Base-by-base conservation (phyloP, 495 filamentous ascomycete genomes). In the Aspergillus saccharolyticus region DNA sequence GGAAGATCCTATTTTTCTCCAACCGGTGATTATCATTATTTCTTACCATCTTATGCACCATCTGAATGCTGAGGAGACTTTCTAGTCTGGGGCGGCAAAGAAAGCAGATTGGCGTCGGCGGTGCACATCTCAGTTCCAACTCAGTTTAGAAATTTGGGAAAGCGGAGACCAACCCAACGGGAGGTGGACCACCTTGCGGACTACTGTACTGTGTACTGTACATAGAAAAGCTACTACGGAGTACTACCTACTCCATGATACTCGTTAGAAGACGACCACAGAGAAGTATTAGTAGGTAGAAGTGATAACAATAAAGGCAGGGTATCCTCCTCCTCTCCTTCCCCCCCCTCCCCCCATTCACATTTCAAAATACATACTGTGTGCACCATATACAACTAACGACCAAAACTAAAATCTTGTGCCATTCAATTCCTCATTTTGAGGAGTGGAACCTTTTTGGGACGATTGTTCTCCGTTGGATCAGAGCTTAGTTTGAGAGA, bases 91-190 rank as follows among this genome's bases (percentile, higher is more conserved):
- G 53, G 53, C 53, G 54, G 58, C 28, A 55, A 56, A 22, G 33
- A 50, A 58, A 47, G 16, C 55, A 62, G 44, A 55, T 58, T 62
- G 55, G 55, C 60, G 44, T 56, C 44, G 49, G 60, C 44, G 49
- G 60, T 60, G 58, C 53, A 57, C 53, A 61, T 56, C 55, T 58
- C 59, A 57, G 53, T 62, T 59, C 58, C 44, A 43, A 49, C 9
- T 30, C 24, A 56, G 24, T 51, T 28, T 54, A 42, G 52, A 54
- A 54, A 30, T 28, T 24, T 54, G 42, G 33, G 44, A 51, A 15
- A 50, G 46, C 53, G 54, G 51, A 58, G 54, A 54, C 49, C 33
- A 39, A 39, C 7, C 33, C 44, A 56, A 44, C 53, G 56, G 61
- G 22, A 58, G 63, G 59, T 60, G 63, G 59, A 54, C 58, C 53